Evolutionary conservation across 345 rosid species (phyloP), one percentile per base, ranked within the genome.

Genomic region (Diplotaxis tenuifolia): DNA sequence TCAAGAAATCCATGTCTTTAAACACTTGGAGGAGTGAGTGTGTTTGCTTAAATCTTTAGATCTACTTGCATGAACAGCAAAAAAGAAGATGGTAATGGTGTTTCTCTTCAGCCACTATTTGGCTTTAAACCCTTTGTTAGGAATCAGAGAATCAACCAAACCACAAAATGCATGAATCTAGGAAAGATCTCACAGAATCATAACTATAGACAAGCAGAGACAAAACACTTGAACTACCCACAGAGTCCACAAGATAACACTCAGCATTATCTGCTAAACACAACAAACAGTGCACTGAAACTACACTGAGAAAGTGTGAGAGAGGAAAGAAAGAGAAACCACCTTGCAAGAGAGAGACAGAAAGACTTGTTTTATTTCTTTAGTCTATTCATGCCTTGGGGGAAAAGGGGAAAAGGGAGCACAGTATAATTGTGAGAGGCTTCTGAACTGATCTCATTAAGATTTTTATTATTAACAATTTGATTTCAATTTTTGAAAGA

Each of bases 1-100:
- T 90, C 73, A 92, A 82, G 74, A 95, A 85, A 81, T 89, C 94
- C 99, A 92, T 95, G 75, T 71, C 20, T 68, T 34, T 38, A 21
- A 65, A 63, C 73, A 65, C 75, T 75, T 25, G 60, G 3, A 14
- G 42, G 42, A 36, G n/a, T 40, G 10, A 1, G 62, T 52, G 7
- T 4, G 11, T 70, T 53, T 25, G 10, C 0, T 21, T 25, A 54
- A 62, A 59, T 47, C 58, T 62, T 29, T 28, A 80, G 70, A 74
- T 64, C 76, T 67, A 25, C 31, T 65, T 73, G 67, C 45, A 59
- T 78, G 72, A 70, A 47, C 58, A 14, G 6, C n/a, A 40, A 34
- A 58, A 42, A 10, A n/a, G n/a, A 7, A 54, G 38, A 45, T 42
- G 68, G 19, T 3, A 25, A 27, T 65, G 57, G 32, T 12, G 67